phyloP scores from a whole-genome alignment of 257 asterid species.

The Linaria vulgaris region DNA sequence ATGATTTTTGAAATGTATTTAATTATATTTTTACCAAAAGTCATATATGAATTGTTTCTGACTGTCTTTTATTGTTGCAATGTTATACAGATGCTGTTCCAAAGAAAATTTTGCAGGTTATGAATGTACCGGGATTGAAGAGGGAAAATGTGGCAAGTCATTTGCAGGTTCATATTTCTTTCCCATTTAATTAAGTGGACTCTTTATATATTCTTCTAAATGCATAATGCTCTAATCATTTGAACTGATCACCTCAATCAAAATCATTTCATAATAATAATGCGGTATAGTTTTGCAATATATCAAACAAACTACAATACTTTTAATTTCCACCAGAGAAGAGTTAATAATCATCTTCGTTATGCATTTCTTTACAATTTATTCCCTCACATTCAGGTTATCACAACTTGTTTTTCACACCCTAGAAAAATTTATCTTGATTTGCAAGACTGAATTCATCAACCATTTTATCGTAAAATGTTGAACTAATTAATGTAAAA shows the following conservation, averaged over 20 bases:
- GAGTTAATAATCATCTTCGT: not conserved
- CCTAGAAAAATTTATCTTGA: too few species aligned
- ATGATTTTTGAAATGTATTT: too few species aligned
- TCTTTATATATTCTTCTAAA: not conserved
- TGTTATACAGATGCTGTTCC: slow-evolving; percentile 78
- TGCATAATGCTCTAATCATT: not conserved
- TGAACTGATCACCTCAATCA: too few species aligned
- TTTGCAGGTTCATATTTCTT: slow-evolving; percentile 65
- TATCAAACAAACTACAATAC: not conserved
- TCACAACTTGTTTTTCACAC: too few species aligned
- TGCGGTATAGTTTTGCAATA: too few species aligned
- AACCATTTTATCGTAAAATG: too few species aligned
- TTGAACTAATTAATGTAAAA: too few species aligned
- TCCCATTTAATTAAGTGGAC: not conserved
- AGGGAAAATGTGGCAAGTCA: slow-evolving; percentile 94
- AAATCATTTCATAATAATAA: not conserved
- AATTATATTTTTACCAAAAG: not conserved
- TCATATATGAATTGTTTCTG: too few species aligned
- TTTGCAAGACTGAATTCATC: too few species aligned
- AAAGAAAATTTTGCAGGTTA: slow-evolving; percentile 77
- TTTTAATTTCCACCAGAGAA: not conserved
- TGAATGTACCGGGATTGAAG: slow-evolving; percentile 85
- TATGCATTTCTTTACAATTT: too few species aligned
- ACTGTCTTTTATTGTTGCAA: not conserved
- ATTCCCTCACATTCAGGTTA: too few species aligned